Evolutionary conservation across 1,284 basidiomycete species (phyloP).

Genomic region (Rhodotorula sp.): DNA sequence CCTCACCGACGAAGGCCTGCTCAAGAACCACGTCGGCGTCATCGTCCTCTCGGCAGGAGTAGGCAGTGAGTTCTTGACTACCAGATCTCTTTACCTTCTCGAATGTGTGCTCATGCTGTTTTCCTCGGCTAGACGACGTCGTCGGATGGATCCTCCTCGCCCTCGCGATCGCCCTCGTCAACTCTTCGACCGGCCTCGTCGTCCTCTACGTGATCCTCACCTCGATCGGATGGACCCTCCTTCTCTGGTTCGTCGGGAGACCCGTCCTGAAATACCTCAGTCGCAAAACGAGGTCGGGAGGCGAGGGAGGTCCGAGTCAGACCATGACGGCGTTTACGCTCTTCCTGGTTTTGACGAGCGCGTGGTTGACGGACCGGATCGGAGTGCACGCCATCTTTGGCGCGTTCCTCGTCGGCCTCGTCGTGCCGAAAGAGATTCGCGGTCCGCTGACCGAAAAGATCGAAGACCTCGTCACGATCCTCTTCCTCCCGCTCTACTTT

Average conservation of each 20-base stretch:
- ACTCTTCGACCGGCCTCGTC: conserved; percentile 66
- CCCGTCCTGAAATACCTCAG: conserved; percentile 55
- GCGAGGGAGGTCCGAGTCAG: conserved; percentile 66
- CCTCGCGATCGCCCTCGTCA: conserved; percentile 84
- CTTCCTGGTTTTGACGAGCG: conserved; percentile 70
- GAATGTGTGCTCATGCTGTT: background rate
- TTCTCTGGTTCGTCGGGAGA: conserved; percentile 72
- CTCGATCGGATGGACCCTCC: conserved; percentile 75
- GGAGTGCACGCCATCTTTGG: conserved; percentile 59
- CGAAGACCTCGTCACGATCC: conserved; percentile 64
- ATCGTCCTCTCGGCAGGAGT: conserved; percentile 91
- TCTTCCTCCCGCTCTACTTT: conserved; percentile 68
- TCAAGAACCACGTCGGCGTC: conserved; percentile 90
- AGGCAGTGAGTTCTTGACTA: conserved; percentile 50
- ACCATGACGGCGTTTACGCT: conserved; percentile 74
- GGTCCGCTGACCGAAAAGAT: conserved; percentile 64
- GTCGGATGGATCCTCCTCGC: conserved; percentile 65
- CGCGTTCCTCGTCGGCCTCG: conserved; percentile 76
- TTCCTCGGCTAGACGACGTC: conserved; percentile 4
- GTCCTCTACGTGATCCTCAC: conserved; percentile 75
- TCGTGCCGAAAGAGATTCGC: conserved; percentile 84
- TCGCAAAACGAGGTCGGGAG: conserved; percentile 69
- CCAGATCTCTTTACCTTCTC: conserved; percentile 56
- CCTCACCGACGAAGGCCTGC: conserved; percentile 65
- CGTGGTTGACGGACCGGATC: conserved; percentile 85